Conservation (phyloP, 768 basidiomycete genomes). For the Rubroboletus pulcherrimus region DNA sequence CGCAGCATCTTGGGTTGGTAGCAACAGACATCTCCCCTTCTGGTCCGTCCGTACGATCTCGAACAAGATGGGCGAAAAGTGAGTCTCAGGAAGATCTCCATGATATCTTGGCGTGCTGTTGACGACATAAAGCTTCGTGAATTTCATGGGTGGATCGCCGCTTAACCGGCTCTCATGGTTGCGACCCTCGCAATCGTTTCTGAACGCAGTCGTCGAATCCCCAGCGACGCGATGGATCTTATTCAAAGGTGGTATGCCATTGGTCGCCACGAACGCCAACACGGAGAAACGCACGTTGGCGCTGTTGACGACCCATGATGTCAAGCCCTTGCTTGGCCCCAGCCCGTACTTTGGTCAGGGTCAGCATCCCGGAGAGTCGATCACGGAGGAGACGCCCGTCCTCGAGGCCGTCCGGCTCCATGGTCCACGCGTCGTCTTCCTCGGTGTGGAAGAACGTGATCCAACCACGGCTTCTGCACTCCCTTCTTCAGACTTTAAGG, state of each 20-base stretch:
- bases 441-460: slow-evolving; percentile 68
- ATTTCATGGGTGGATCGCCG: slow-evolving; percentile 61
- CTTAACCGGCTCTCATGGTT: slow-evolving; percentile 83
- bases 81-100: slow-evolving; percentile 10
- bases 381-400: slow-evolving; percentile 23
- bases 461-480: slow-evolving; percentile 45
- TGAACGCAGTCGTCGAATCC: slow-evolving; percentile 63
- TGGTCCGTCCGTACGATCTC: slow-evolving; percentile 8
- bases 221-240: slow-evolving; percentile 72
- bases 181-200: slow-evolving; percentile 65
- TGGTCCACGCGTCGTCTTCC: slow-evolving; percentile 65
- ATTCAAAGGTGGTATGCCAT: slow-evolving; percentile 70
- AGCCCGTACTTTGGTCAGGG: slow-evolving; percentile 73
- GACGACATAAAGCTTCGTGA: slow-evolving; percentile 36
- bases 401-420: slow-evolving; percentile 59
- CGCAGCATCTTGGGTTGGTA: neutral
- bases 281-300: slow-evolving; percentile 41
- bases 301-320: slow-evolving; percentile 55
- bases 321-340: slow-evolving; percentile 62
- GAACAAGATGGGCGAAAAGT: slow-evolving; percentile 31
- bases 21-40: slow-evolving; percentile 1
- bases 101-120: neutral
- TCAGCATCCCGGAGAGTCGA: slow-evolving; percentile 37
- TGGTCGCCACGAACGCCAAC: slow-evolving; percentile 40
- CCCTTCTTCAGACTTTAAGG: slow-evolving; percentile 62